Conservation (phyloP, 1,139 yeast genomes). For the Arxiozyma heterogenica region DNA sequence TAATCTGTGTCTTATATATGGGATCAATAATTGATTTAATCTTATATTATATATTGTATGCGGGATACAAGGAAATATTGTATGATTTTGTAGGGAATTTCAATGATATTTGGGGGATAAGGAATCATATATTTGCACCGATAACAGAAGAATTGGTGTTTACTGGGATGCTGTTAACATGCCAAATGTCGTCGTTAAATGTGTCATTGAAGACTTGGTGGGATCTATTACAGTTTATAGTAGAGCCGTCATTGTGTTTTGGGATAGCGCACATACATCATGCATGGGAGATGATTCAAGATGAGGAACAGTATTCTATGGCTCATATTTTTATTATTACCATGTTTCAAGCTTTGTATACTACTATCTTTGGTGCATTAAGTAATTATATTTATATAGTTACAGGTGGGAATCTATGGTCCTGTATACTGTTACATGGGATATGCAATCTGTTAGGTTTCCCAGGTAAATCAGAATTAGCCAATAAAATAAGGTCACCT, state of each 20-base stretch:
- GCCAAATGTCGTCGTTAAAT: conserved; percentile 35
- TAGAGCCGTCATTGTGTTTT: conserved; percentile 59
- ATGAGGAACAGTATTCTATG: conserved; percentile 10
- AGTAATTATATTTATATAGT: conserved; percentile 53
- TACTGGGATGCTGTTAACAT: conserved; percentile 48
- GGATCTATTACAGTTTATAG: conserved; percentile 29
- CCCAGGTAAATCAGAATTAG: conserved; percentile 37
- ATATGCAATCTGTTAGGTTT: conserved; percentile 76
- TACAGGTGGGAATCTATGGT: conserved; percentile 48
- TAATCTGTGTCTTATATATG: conserved; percentile 40
- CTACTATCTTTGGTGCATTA: conserved; percentile 70
- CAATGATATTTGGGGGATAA: conserved; percentile 40
- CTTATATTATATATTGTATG: conserved; percentile 27
- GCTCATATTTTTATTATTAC: conserved; percentile 37
- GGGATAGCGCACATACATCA: conserved; percentile 93
- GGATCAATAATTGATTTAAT: conserved; percentile 48
- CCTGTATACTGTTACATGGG: conserved; percentile 55
- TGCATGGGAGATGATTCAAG: conserved; percentile 46
- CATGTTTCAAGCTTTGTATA: conserved; percentile 56
- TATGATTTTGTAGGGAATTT: conserved; percentile 28
- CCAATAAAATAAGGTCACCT: neutral
- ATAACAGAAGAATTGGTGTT: conserved; percentile 79
- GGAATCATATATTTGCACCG: conserved; percentile 75
- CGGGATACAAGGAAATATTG: conserved; percentile 1
- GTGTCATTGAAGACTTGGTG: conserved; percentile 15